phyloP scores from a whole-genome alignment of 2,329 filamentous ascomycete species.

The Fusarium citri region DNA sequence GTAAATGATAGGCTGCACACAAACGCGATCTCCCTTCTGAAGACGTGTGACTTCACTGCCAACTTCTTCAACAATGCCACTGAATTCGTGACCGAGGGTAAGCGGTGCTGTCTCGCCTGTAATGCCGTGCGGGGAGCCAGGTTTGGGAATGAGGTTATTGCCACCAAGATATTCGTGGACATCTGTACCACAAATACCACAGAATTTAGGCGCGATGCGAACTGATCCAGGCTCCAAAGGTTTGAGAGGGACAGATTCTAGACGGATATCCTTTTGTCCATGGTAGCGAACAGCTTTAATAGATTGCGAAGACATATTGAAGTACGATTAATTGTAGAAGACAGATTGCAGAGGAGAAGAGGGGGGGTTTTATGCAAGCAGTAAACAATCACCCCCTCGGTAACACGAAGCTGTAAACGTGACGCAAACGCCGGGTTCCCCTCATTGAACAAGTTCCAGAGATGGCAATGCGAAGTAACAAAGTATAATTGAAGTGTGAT shows the following conservation, averaged over 20 bases:
- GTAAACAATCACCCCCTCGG: background rate
- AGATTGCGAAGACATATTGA: background rate
- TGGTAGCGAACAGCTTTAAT: slow-evolving; percentile 24
- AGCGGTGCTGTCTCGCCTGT: slow-evolving; percentile 23
- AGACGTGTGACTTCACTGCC: slow-evolving; percentile 15
- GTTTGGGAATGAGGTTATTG: slow-evolving; percentile 25
- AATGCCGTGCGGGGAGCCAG: slow-evolving; percentile 20
- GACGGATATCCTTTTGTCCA: slow-evolving; percentile 8
- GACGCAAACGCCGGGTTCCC: slow-evolving; percentile 13
- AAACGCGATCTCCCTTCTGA: slow-evolving; percentile 14
- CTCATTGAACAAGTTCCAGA: slow-evolving; percentile 11
- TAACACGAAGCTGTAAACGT: background rate
- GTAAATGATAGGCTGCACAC: slow-evolving; percentile 20
- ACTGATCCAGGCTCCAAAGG: background rate
- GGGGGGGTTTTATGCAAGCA: background rate
- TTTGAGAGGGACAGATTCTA: slow-evolving; percentile 1
- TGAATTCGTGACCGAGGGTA: slow-evolving; percentile 22
- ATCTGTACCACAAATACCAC: slow-evolving; percentile 22
- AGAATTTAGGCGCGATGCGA: slow-evolving; percentile 7
- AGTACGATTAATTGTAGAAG: background rate
- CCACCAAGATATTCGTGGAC: slow-evolving; percentile 26
- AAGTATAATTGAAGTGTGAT: slow-evolving; percentile 4
- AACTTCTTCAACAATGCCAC: slow-evolving; percentile 15
- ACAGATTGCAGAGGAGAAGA: background rate
- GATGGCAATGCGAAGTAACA: slow-evolving; percentile 26